Evolutionary conservation across 345 rosid species (phyloP).

Genomic region (Brassica cretica): DNA sequence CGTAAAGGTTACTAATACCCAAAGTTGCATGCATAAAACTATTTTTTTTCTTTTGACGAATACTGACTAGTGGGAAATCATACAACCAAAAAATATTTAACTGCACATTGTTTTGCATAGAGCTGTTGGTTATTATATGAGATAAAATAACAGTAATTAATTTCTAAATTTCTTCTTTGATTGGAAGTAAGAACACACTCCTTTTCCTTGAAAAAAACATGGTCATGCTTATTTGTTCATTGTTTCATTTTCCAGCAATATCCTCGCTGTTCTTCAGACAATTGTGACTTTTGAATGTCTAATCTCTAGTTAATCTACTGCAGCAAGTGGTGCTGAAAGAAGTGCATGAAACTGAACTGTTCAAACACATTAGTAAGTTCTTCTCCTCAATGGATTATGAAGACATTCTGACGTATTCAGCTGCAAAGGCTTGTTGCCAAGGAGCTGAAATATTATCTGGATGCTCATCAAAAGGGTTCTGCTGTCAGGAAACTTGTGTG

Average conservation of each 20-base stretch:
- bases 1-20: no score
- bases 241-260: not conserved
- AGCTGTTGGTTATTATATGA: not conserved
- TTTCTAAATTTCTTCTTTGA: not conserved
- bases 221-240: not conserved
- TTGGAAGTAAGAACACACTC: not conserved
- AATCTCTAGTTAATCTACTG: not conserved
- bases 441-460: constrained; percentile 74
- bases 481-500: constrained; percentile 67
- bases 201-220: not conserved
- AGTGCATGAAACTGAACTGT: constrained; percentile 51
- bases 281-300: not conserved
- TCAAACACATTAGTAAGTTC: constrained; percentile 46
- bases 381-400: constrained; percentile 44
- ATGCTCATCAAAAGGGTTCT: constrained; percentile 45
- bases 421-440: constrained; percentile 74
- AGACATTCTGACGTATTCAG: constrained; percentile 51
- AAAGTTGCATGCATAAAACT: no score
- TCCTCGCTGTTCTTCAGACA: not conserved
- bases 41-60: no score
- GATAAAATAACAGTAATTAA: not conserved
- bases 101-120: not conserved
- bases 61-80: no score
- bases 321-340: constrained; percentile 51
- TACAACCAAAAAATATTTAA: no score